Percentiles rank a stretch among this genome's conserved stretches.
Conservation (phyloP, 2,329 filamentous ascomycete genomes). For the Tolypocladium guangdongense region DNA sequence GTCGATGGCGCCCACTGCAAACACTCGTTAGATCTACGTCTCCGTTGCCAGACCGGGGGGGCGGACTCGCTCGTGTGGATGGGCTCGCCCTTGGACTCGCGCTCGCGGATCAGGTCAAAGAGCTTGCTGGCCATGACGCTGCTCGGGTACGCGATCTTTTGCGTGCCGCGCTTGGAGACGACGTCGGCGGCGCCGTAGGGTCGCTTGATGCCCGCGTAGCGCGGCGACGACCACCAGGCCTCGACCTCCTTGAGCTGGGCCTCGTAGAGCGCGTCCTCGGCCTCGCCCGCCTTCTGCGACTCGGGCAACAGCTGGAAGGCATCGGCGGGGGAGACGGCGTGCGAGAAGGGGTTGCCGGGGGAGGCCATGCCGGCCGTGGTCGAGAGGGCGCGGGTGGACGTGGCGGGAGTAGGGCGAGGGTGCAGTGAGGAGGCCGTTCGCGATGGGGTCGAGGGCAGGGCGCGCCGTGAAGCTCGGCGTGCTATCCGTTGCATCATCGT, state of each 20-base stretch:
- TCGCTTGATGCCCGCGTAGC: constrained; percentile 81
- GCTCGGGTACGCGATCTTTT: constrained; percentile 82
- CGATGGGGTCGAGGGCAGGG: constrained; percentile 6
- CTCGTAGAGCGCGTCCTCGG: constrained; percentile 78
- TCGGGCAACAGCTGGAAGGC: constrained; percentile 79
- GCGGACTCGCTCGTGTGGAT: constrained; percentile 71
- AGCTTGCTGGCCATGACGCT: constrained; percentile 92
- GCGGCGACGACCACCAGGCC: constrained; percentile 79
- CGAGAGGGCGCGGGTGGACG: constrained; percentile 19
- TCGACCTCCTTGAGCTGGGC: constrained; percentile 77
- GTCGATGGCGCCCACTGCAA: constrained; percentile 85
- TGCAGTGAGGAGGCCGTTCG: constrained; percentile 6
- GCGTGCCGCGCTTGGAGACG: constrained; percentile 81
- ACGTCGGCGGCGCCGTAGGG: constrained; percentile 87
- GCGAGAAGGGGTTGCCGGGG: constrained; percentile 16
- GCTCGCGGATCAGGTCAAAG: constrained; percentile 76
- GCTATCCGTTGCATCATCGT: constrained; percentile 23
- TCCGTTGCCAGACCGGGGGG: constrained; percentile 5
- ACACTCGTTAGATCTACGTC: no score
- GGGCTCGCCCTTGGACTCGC: constrained; percentile 67
- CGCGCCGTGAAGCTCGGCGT: constrained; percentile 18
- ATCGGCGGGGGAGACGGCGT: constrained; percentile 44
- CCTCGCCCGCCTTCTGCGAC: constrained; percentile 60
- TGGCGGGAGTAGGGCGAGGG: constrained; percentile 2
- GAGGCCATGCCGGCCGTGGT: constrained; percentile 20